phyloP scores from a whole-genome alignment of 805 yeast genomes.

The Candida pseudofarinosa region DNA sequence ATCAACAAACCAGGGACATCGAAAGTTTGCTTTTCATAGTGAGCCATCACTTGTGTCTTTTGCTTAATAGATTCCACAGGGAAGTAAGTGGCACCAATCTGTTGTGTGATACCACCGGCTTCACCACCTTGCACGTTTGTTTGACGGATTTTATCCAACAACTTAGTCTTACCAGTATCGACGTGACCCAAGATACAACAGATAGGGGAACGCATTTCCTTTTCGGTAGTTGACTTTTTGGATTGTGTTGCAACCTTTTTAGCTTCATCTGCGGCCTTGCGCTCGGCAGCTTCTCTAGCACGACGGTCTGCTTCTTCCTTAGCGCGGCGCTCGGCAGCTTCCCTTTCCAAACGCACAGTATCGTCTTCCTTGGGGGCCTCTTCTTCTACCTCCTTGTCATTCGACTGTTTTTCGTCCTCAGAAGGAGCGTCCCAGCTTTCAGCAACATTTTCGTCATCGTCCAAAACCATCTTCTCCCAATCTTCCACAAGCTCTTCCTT shows the following conservation, averaged over 20 bases:
- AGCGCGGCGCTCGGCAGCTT: conserved; percentile 25
- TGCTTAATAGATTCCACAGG: conserved; percentile 90
- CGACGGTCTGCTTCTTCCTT: conserved; percentile 18
- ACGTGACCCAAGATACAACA: conserved; percentile 99
- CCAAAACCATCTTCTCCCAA: conserved; percentile 75
- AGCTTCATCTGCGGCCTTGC: conserved; percentile 32
- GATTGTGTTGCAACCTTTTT: conserved; percentile 12
- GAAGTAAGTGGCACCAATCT: conserved; percentile 99
- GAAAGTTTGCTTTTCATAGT: conserved; percentile 76
- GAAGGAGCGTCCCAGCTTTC: conserved; percentile 46
- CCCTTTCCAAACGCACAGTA: conserved; percentile 21
- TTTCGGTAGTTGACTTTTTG: conserved; percentile 20
- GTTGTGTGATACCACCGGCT: conserved; percentile 99
- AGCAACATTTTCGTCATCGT: conserved; percentile 53
- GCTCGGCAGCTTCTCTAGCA: conserved; percentile 24
- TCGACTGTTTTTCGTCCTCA: conserved; percentile 21
- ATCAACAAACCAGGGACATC: conserved; percentile 96
- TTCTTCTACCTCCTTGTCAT: conserved; percentile 27
- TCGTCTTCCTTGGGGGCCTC: conserved; percentile 32
- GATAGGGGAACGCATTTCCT: conserved; percentile 92
- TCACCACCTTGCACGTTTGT: conserved; percentile 99
- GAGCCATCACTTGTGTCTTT: conserved; percentile 88
- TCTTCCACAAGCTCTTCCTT: conserved; percentile 67
- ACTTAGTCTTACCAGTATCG: conserved; percentile 98
- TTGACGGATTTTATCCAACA: conserved; percentile 95